A percentile compares a stretch with the other conserved stretches of the same genome.
These are phyloP conservation scores for Nepenthes gracilis DNA, from an alignment of 148 eudicot species.

Conservation along the genomic window DNA sequence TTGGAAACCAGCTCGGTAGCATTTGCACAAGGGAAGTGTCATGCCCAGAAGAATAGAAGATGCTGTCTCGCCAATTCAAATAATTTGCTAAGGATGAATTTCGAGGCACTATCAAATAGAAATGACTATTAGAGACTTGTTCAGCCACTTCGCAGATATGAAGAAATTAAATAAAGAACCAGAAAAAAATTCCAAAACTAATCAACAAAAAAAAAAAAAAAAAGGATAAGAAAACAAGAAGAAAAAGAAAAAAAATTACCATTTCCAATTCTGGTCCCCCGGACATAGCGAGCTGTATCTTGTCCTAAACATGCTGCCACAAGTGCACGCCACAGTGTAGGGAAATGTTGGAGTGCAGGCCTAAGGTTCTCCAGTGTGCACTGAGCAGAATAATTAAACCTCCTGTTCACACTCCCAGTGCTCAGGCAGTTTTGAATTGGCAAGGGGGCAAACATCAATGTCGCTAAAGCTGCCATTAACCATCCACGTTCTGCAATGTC, in stretches of 20 bases:
- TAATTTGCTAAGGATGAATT: slow-evolving; percentile 68
- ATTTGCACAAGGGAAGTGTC: slow-evolving; percentile 90
- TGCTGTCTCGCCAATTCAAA: slow-evolving; percentile 76
- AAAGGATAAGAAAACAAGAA: slow-evolving; percentile 8
- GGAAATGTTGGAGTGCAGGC: slow-evolving; percentile 77
- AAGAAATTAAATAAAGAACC: background rate
- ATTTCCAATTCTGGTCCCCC: slow-evolving; percentile 44
- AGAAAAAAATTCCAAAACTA: slow-evolving; percentile 2
- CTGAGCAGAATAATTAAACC: slow-evolving; percentile 58
- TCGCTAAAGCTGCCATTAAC: slow-evolving; percentile 84
- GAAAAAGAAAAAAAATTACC: slow-evolving; percentile 21
- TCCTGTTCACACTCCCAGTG: slow-evolving; percentile 75
- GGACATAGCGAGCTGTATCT: slow-evolving; percentile 40
- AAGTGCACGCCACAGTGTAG: slow-evolving; percentile 76
- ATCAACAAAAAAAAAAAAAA: slow-evolving; percentile 1
- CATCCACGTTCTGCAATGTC: slow-evolving; percentile 97
- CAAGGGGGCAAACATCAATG: slow-evolving; percentile 80
- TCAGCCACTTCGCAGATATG: background rate
- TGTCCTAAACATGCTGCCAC: slow-evolving; percentile 83
- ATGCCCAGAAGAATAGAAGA: slow-evolving; percentile 74
- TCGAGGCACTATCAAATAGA: slow-evolving; percentile 20
- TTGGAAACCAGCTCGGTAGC: slow-evolving; percentile 95
- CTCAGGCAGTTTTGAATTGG: slow-evolving; percentile 82
- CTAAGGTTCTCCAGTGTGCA: slow-evolving; percentile 96
- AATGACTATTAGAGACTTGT: slow-evolving; percentile 3